These are phyloP conservation scores for Pseudopyricularia cyperi DNA, from an alignment of 2,329 filamentous ascomycete species.

Conservation along the genomic window DNA sequence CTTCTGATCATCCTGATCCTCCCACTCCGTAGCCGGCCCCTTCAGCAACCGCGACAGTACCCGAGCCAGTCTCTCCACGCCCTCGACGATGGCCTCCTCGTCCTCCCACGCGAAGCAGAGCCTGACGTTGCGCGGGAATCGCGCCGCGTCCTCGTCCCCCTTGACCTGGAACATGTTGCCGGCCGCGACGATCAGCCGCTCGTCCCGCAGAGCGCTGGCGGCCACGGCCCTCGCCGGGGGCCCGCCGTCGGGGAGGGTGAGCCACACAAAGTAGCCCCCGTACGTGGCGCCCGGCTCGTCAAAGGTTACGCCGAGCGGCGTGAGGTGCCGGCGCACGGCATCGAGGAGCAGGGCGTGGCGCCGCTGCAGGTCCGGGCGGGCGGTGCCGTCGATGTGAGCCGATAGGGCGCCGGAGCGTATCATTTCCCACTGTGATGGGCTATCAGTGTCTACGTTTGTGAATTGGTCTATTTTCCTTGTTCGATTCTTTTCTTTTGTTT, in stretches of 20 bases:
- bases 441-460: too few relatives aligned
- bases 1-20: neutral
- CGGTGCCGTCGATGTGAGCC: constrained; percentile 24
- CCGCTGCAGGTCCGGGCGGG: constrained; percentile 31
- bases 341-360: constrained; percentile 39
- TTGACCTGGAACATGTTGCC: constrained; percentile 59
- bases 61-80: constrained; percentile 34
- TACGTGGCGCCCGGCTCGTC: constrained; percentile 30
- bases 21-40: constrained; percentile 20
- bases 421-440: constrained; percentile 27
- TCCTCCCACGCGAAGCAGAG: constrained; percentile 65
- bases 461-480: too few relatives aligned
- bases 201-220: constrained; percentile 41
- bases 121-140: constrained; percentile 48
- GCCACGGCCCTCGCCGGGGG: constrained; percentile 43
- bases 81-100: constrained; percentile 50
- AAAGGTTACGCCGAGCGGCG: constrained; percentile 46
- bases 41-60: constrained; percentile 9
- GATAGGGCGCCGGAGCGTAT: constrained; percentile 31
- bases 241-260: constrained; percentile 40
- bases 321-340: constrained; percentile 46
- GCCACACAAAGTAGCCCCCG: constrained; percentile 81
- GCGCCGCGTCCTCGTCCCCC: constrained; percentile 36
- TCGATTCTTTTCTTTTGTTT: neutral
- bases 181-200: constrained; percentile 53